phyloP scores from a whole-genome alignment of 495 filamentous ascomycete species.

The Xylaria longipes region DNA sequence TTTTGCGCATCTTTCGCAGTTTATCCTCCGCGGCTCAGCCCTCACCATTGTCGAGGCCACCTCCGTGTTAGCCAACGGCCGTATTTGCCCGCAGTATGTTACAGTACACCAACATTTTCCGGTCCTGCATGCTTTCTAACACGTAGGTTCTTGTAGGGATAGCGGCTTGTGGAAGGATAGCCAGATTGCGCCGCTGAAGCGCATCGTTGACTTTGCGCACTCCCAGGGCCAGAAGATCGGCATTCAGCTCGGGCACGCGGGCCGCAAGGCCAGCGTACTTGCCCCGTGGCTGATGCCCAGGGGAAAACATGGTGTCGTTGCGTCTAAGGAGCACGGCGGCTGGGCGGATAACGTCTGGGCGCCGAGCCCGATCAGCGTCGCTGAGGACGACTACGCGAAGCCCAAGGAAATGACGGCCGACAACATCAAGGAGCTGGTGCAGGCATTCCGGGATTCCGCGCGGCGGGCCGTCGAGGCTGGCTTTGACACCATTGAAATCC shows the following conservation, averaged over 20 bases:
- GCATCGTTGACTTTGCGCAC: conserved; percentile 65
- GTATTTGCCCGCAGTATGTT: conserved; percentile 63
- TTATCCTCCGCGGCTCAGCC: conserved; percentile 67
- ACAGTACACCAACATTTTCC: not conserved
- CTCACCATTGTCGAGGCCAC: conserved; percentile 75
- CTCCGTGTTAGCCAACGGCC: conserved; percentile 68
- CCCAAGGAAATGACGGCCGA: conserved; percentile 64
- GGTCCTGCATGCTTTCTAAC: not conserved
- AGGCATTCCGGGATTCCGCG: conserved; percentile 66
- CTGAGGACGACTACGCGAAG: conserved; percentile 46
- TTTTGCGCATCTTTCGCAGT: conserved; percentile 66
- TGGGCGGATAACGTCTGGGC: conserved; percentile 72
- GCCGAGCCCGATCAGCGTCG: conserved; percentile 55
- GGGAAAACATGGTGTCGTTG: conserved; percentile 41
- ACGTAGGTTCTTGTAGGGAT: conserved; percentile 44
- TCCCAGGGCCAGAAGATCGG: conserved; percentile 70
- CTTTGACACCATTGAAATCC: conserved; percentile 71
- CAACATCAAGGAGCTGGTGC: conserved; percentile 69
- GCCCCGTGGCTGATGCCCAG: conserved; percentile 63
- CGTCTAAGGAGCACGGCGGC: conserved; percentile 58
- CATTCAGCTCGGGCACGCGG: conserved; percentile 78
- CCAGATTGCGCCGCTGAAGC: conserved; percentile 69
- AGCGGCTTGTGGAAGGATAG: conserved; percentile 71
- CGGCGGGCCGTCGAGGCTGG: conserved; percentile 68
- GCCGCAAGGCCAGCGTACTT: conserved; percentile 71